These are phyloP conservation scores for Didymella glomerata DNA, from an alignment of 2,329 filamentous ascomycete species.

Conservation along the genomic window DNA sequence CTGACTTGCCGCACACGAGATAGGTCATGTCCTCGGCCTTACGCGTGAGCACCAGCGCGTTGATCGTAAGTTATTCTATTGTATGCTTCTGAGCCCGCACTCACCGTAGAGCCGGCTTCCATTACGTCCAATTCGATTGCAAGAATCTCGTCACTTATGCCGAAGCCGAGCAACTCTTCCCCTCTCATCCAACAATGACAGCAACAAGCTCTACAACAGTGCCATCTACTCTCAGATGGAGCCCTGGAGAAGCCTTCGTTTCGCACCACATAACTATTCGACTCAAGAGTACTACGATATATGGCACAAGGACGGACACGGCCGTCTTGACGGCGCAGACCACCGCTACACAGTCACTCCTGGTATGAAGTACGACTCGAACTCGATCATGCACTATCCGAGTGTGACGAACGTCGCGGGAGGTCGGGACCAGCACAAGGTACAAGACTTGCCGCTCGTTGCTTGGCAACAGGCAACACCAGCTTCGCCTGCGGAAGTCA, in stretches of 20 bases:
- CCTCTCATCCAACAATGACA: not conserved
- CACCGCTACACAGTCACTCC: conserved; percentile 2
- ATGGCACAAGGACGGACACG: not conserved
- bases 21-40: conserved; percentile 17
- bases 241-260: not conserved
- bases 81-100: not conserved
- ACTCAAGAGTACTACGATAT: not conserved
- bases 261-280: conserved; percentile 3
- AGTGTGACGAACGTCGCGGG: not conserved
- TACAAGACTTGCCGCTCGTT: not conserved
- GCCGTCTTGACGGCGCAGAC: not conserved
- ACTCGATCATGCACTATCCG: conserved; percentile 21
- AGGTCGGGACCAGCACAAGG: not conserved
- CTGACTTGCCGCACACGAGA: conserved; percentile 15
- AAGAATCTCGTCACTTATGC: conserved; percentile 6
- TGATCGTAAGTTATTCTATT: conserved; percentile 4
- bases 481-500: not conserved
- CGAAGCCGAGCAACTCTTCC: not conserved
- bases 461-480: not conserved
- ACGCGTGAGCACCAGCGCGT: conserved; percentile 15
- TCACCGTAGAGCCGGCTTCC: not conserved
- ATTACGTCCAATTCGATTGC: conserved; percentile 11
- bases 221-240: not conserved
- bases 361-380: conserved; percentile 3
- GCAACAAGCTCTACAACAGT: not conserved